Conservation (phyloP, 192 early-diverging fungal genomes). For the Coemansia sp. region DNA sequence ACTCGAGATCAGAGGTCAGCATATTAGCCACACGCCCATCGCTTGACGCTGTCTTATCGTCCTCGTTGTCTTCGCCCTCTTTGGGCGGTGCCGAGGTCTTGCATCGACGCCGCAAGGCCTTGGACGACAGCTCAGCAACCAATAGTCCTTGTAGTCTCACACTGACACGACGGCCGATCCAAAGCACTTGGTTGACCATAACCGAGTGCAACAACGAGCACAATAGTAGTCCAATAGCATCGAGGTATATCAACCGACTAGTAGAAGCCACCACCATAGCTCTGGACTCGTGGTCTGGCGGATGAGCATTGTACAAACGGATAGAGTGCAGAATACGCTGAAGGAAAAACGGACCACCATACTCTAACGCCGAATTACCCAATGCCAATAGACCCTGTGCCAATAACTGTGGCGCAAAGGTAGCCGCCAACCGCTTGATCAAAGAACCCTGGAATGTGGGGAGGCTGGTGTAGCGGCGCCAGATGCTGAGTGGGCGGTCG, state of each 20-base stretch:
- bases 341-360: constrained; percentile 64
- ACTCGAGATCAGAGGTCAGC: constrained; percentile 73
- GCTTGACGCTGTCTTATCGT: constrained; percentile 45
- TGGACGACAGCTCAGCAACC: constrained; percentile 70
- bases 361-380: constrained; percentile 48
- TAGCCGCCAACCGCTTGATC: constrained; percentile 34
- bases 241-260: constrained; percentile 44
- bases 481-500: constrained; percentile 59
- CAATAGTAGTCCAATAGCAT: constrained; percentile 67
- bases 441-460: constrained; percentile 17
- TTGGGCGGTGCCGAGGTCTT: constrained; percentile 40
- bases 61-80: constrained; percentile 33
- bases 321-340: constrained; percentile 64
- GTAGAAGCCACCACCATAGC: neutral
- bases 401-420: constrained; percentile 54
- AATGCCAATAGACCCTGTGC: constrained; percentile 53
- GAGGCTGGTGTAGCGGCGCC: constrained; percentile 33
- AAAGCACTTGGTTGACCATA: constrained; percentile 64
- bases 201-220: constrained; percentile 58
- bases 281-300: neutral
- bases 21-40: constrained; percentile 72
- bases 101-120: constrained; percentile 66
- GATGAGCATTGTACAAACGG: constrained; percentile 43
- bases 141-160: constrained; percentile 66
- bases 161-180: constrained; percentile 69